Evolutionary conservation across 73 alveolate genomes (phyloP).

Genomic region (Tetrahymena malaccensis): DNA sequence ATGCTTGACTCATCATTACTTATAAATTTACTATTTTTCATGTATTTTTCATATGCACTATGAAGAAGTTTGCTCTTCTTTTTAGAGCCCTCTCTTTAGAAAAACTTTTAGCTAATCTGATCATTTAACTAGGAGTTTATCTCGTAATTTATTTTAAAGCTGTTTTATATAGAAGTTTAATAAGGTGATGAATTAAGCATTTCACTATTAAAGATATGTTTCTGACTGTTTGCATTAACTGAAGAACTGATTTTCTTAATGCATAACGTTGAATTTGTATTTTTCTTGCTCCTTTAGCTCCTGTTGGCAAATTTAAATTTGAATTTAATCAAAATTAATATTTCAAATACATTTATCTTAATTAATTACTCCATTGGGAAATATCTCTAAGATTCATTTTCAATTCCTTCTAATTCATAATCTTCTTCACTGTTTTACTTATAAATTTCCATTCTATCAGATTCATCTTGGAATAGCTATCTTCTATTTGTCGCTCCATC

Average conservation of each 20-base stretch:
- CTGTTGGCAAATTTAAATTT: background rate
- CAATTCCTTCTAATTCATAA: background rate
- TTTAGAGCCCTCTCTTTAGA: background rate
- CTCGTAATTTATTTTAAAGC: background rate
- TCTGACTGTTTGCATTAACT: background rate
- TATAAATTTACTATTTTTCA: background rate
- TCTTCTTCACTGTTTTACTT: background rate
- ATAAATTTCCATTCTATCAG: background rate
- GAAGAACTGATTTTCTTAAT: background rate
- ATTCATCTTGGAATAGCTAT: background rate
- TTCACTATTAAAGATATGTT: background rate
- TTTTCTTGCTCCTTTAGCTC: background rate
- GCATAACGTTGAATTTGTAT: background rate
- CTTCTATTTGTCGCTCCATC: background rate
- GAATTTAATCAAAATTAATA: background rate
- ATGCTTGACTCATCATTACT: background rate
- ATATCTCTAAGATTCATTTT: background rate
- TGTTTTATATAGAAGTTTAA: background rate
- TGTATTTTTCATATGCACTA: background rate
- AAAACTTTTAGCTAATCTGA: background rate
- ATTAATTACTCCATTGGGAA: background rate
- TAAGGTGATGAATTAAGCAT: background rate
- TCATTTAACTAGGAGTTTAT: background rate
- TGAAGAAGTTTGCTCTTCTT: background rate
- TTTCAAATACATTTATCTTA: background rate